phyloP scores from a whole-genome alignment of 768 basidiomycete genomes.

The Tricholoma saponaceum region DNA sequence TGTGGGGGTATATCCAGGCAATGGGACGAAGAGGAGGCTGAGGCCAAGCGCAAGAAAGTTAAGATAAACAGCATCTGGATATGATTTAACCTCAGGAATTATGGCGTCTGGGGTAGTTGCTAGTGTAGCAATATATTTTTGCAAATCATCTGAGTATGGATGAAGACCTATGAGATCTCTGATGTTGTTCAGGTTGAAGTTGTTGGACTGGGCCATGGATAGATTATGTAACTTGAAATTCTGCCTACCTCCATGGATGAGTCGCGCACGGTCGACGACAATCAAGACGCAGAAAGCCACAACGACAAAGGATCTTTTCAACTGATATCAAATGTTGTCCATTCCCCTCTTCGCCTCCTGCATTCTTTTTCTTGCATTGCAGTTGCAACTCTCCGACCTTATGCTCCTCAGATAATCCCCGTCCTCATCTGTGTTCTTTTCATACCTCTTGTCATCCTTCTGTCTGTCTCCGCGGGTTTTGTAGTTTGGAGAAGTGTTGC shows the following conservation, averaged over 20 bases:
- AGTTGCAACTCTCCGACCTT: slow-evolving; percentile 40
- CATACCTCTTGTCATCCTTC: slow-evolving; percentile 55
- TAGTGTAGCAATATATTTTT: slow-evolving; percentile 38
- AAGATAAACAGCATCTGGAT: slow-evolving; percentile 82
- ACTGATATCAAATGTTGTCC: slow-evolving; percentile 7
- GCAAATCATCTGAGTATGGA: slow-evolving; percentile 44
- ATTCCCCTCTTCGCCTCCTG: slow-evolving; percentile 8
- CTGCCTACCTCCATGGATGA: not conserved
- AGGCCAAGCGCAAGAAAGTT: slow-evolving; percentile 79
- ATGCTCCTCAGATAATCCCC: slow-evolving; percentile 64
- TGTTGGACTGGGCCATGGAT: too few relatives aligned
- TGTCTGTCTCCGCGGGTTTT: slow-evolving; percentile 67
- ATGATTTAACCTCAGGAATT: slow-evolving; percentile 70
- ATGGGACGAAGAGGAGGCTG: slow-evolving; percentile 74
- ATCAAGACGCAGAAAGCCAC: not conserved
- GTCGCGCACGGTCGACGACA: slow-evolving; percentile 2
- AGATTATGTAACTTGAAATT: not conserved
- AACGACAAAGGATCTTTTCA: slow-evolving; percentile 7
- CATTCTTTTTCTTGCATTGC: slow-evolving; percentile 15
- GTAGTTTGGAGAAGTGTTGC: slow-evolving; percentile 72
- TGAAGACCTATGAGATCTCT: slow-evolving; percentile 45
- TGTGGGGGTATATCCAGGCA: slow-evolving; percentile 56
- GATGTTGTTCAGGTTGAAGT: slow-evolving; percentile 9
- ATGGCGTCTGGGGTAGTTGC: slow-evolving; percentile 16
- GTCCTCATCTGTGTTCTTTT: slow-evolving; percentile 55